Base-by-base conservation (phyloP, 768 basidiomycete species). In the Hericium rajendrae region DNA sequence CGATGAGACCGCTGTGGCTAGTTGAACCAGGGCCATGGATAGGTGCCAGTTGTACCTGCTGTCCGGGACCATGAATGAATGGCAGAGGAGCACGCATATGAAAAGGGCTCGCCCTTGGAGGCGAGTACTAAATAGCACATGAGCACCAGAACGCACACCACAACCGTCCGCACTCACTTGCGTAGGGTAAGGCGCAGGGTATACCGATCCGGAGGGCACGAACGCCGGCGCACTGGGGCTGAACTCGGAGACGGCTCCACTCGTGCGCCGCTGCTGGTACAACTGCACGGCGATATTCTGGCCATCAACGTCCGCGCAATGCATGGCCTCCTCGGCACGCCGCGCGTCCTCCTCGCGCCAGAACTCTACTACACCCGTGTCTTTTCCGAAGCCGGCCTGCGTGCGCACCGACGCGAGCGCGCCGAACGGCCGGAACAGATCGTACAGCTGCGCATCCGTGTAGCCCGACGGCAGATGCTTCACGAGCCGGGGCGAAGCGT, bases 281-380 rank as follows among this genome's bases (percentile, higher is more conserved):
- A 88, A 67, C 63, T 89, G 87, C 4, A 93, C 87, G 8, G 87
- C 83, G 60, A 92, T 92, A 65, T 90, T 91, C 66, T 87, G 85
- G 11, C 88, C 90, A 43, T 87, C 86, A 13, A 93, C 74, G 46
- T 93, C 89, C 15, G 84, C 80, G 62, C 88, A 91, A 70, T 92
- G 89, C 81, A 93, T 78, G 2, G 84, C 83, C 41, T 86, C 84
- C 65, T 93, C 89, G 0, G 88, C 91, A 22, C 77, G 73, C 24
- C 81, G 78, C 6, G 88, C 91, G 65, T 93, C 90, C 39, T 88
- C 87, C 68, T 93, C 91, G 56, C 85, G 80, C 88, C 88, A 92
- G 68, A 88, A 93, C 68, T 93, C 88, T 43, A 92, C 78, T 53
- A 89, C 78, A 51, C 83, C 91, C 0, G 83, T 86, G 69, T 90